Evolutionary conservation across 345 rosid genomes (phyloP), one percentile per base, ranked within the genome.

Genomic region (Pseudoturritis turrita): DNA sequence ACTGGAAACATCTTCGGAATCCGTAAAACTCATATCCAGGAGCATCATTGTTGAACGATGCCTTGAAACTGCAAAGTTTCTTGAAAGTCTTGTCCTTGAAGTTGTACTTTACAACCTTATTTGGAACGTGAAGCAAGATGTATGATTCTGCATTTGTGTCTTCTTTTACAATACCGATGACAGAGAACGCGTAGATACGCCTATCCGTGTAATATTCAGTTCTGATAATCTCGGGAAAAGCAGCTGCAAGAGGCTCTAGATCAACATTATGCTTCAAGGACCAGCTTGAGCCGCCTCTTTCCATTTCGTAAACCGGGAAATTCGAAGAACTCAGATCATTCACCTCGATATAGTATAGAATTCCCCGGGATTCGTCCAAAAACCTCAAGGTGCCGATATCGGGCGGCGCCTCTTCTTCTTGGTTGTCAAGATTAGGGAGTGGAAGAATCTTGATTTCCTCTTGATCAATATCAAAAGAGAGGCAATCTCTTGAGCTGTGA

Each of bases 281-380:
- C 90, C 88, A 86, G 26, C 56, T 72, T 8, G 70, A 72, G 28
- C 65, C 57, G 53, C 74, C 72, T n/a, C 2, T 58, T 55, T 66
- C 69, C 84, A 87, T 69, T 65, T 78, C 81, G 18, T 67, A 72
- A 12, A 84, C 81, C 35, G 61, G 35, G 17, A 84, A 44, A 7
- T 62, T 17, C 10, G 78, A 26, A 37, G 73, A 49, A 19, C 70
- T 35, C 6, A 45, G 50, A 18, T 41, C 65, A 69, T 68, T 52
- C 8, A 78, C 70, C 47, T 80, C 78, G 14, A 70, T 55, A 6
- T 59, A 74, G 64, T 81, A 67, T 14, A 84, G 53, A 33, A 51
- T 64, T 4, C 73, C 79, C 4, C 68, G 9, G 9, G 76, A 74
- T 35, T 71, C 80, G 0, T 82, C 76, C 5, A 83, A 41, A 45